Evolutionary conservation across 2,329 filamentous ascomycete genomes (phyloP), one percentile per base, ranked within the genome.

Genomic region (Fonsecaea pedrosoi): DNA sequence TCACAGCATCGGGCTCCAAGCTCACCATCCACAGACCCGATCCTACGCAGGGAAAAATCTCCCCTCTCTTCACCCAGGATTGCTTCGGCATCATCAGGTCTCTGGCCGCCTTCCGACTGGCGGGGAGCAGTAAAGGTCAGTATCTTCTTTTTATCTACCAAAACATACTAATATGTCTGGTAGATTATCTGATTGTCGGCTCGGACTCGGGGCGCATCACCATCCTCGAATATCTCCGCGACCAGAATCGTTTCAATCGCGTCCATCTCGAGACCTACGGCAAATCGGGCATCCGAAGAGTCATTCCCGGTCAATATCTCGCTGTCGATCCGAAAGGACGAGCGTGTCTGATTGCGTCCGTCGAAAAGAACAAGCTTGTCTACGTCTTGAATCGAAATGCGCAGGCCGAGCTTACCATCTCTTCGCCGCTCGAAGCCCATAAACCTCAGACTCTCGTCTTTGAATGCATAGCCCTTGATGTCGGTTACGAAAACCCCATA

Each of bases 361-460:
- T 94, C 63, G 96, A 99, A 82, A 99, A 99, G 86, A 99, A 98
- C 83, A 99, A 99, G 83, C 90, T 99, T 64, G 95, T 99, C 73
- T 99, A 99, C 80, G 94, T 99, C 75, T 85, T 99, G 73, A 98
- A 98, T 79, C 90, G 96, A 71, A 96, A 97, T 80, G 87, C 93
- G 2, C 92, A 98, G 79, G 94, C 94, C 18, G 92, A 97, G 78
- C 87, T 99, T 74, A 96, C 94, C 48, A 99, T 99, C 59, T 99
- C 95, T 4, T 99, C 95, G 13, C 95, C 95, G 0, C 85, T 99
- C 18, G 96, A 99, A 80, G 96, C 95, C 1, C 94, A 99, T 80
- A 96, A 95, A 78, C 89, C 92, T 12, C 92, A 94, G 68, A 94
- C 94, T 1, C 81, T 99, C 58, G 94, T 98, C 30, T 92, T 97